Conservation (phyloP, 2,329 filamentous ascomycete species). For the Chrysoporthe cubensis region DNA sequence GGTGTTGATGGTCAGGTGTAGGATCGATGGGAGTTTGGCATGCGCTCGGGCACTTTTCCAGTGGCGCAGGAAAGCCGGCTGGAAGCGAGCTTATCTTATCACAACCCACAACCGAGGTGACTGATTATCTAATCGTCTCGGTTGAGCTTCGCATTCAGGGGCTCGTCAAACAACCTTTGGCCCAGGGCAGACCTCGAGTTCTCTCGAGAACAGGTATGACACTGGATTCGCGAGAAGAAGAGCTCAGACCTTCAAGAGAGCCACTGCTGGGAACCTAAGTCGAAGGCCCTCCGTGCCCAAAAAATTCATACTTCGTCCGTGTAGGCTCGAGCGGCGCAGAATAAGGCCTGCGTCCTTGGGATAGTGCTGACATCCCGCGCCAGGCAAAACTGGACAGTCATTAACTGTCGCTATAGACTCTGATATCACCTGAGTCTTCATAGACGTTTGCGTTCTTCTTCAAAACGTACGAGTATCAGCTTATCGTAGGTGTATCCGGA, state of each 20-base stretch:
- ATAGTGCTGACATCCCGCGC: too few species aligned
- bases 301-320: neutral
- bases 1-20: neutral
- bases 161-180: too few species aligned
- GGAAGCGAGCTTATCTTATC: constrained; percentile 14
- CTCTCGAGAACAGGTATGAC: neutral
- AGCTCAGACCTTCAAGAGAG: neutral
- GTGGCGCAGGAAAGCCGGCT: constrained; percentile 7
- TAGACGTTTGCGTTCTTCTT: neutral
- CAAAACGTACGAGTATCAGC: too few species aligned
- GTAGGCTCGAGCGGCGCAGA: too few species aligned
- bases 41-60: constrained; percentile 1
- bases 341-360: too few species aligned
- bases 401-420: too few species aligned
- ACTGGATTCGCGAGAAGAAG: neutral
- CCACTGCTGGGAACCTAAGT: neutral
- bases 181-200: neutral
- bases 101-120: neutral
- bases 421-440: neutral
- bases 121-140: neutral
- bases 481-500: too few species aligned
- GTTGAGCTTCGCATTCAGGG: too few species aligned
- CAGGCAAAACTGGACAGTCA: too few species aligned
- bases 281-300: neutral
- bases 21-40: neutral